Evolutionary conservation across 169 alveolate genomes (phyloP).

Genomic region (Cryptosporidium sp.): DNA sequence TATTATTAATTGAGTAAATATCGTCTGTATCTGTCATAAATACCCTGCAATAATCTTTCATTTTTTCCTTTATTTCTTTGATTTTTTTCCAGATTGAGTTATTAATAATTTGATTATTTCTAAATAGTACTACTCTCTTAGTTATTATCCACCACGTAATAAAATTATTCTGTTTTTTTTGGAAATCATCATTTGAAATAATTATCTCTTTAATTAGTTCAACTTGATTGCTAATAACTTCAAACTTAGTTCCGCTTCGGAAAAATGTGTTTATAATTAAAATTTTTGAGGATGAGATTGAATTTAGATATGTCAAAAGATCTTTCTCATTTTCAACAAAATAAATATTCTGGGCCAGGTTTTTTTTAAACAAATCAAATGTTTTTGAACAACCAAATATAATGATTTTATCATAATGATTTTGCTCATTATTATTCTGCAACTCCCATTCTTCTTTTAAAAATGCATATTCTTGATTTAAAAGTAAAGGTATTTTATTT

Average conservation of each 20-base stretch:
- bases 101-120: background rate
- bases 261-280: slow-evolving; percentile 21
- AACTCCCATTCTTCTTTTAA: slow-evolving; percentile 54
- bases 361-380: slow-evolving; percentile 10
- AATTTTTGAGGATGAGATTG: slow-evolving; percentile 19
- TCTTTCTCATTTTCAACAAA: background rate
- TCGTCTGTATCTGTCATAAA: slow-evolving; percentile 47
- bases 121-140: background rate
- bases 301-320: background rate
- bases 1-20: background rate
- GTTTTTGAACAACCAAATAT: background rate
- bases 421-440: background rate
- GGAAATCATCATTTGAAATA: background rate
- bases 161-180: slow-evolving; percentile 6
- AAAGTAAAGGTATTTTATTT: background rate
- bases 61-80: slow-evolving; percentile 1
- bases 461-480: background rate
- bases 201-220: slow-evolving; percentile 12
- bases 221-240: background rate
- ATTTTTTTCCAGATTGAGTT: slow-evolving; percentile 29
- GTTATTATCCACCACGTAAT: slow-evolving; percentile 48
- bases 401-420: slow-evolving; percentile 18
- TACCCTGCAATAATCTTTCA: slow-evolving; percentile 2
- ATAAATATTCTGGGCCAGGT: background rate
- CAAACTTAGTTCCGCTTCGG: background rate